A percentile compares a stretch with the other conserved stretches of the same genome.
phyloP scores from a whole-genome alignment of 2,329 filamentous ascomycete genomes.

The Fusarium xyrophilum region DNA sequence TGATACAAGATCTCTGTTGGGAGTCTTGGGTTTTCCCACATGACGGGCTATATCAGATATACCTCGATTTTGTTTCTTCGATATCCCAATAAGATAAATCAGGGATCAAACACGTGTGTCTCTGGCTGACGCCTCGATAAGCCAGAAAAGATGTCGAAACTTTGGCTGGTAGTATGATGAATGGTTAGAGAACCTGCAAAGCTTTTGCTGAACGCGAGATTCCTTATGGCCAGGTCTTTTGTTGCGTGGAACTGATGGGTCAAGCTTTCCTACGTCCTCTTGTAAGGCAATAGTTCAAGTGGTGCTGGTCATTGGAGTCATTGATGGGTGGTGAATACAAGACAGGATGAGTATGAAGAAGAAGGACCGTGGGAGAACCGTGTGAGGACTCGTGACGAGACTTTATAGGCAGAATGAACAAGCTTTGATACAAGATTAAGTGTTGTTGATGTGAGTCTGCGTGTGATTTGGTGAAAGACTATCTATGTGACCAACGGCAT shows the following conservation, averaged over 20 bases:
- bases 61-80: not conserved
- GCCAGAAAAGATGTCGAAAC: not conserved
- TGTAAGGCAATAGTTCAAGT: not conserved
- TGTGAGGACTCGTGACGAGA: not conserved
- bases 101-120: not conserved
- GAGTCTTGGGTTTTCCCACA: not conserved
- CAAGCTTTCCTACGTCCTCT: not conserved
- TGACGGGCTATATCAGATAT: not conserved
- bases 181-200: too few relatives aligned
- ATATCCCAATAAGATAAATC: not conserved
- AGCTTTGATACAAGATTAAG: not conserved
- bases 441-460: not conserved
- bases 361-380: not conserved
- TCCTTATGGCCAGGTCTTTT: not conserved
- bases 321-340: not conserved
- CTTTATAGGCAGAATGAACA: not conserved
- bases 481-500: not conserved
- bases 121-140: not conserved
- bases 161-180: not conserved
- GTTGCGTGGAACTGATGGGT: not conserved
- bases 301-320: fast-evolving
- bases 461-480: not conserved
- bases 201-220: not conserved
- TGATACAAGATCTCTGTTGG: not conserved
- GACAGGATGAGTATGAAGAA: not conserved